Evolutionary conservation across 2,329 filamentous ascomycete species (phyloP).

Genomic region (Coniochaeta sp.): DNA sequence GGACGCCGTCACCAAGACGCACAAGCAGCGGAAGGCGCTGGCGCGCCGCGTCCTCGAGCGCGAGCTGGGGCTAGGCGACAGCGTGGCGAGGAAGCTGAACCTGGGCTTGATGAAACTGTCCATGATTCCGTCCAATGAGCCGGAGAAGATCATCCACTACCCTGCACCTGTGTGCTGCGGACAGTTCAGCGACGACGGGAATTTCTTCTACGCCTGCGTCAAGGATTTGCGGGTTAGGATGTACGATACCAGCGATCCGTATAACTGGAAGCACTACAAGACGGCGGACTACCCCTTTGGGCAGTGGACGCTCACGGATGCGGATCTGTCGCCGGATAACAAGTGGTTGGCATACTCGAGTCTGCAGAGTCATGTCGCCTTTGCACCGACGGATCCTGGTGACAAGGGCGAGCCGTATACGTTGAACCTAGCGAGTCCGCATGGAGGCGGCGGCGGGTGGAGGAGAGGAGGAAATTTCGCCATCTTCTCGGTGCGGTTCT

Average conservation of each 20-base stretch:
- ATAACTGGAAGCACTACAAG: constrained; percentile 94
- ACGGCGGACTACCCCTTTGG: constrained; percentile 78
- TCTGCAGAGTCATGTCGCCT: constrained; percentile 74
- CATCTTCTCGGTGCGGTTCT: constrained; percentile 90
- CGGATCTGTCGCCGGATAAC: constrained; percentile 85
- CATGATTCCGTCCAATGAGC: constrained; percentile 68
- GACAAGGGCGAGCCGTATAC: constrained; percentile 73
- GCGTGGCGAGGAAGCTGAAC: constrained; percentile 51
- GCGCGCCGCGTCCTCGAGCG: constrained; percentile 69
- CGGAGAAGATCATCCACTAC: constrained; percentile 85
- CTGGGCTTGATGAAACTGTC: constrained; percentile 59
- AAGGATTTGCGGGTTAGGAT: constrained; percentile 93
- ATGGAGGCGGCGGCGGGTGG: constrained; percentile 13
- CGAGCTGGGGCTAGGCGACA: constrained; percentile 66
- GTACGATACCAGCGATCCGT: constrained; percentile 96
- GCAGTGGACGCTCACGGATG: constrained; percentile 94
- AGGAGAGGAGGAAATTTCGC: constrained; percentile 35
- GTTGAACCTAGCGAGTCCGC: constrained; percentile 57
- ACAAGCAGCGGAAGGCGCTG: constrained; percentile 45
- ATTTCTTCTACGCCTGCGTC: constrained; percentile 90
- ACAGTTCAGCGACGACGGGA: constrained; percentile 93
- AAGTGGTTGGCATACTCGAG: constrained; percentile 87
- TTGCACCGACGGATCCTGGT: constrained; percentile 79
- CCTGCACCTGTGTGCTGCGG: constrained; percentile 84
- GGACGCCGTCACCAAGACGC: constrained; percentile 19